These are phyloP conservation scores for Trypanosoma caninum DNA, from an alignment of 208 protist species.

Conservation along the genomic window DNA sequence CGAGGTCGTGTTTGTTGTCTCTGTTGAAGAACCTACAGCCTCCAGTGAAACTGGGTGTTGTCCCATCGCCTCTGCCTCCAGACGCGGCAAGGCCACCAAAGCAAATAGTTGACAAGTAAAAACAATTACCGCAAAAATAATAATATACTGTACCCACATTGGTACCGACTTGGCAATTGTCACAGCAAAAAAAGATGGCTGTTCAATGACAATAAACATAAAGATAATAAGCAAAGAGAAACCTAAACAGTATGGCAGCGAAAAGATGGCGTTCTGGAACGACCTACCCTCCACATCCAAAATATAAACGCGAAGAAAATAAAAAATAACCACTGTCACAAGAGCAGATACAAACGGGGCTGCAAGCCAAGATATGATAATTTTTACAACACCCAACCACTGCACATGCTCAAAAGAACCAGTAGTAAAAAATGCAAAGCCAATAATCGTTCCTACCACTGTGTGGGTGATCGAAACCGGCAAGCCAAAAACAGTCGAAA, in stretches of 20 bases:
- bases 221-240: constrained; percentile 65
- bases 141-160: constrained; percentile 37
- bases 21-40: constrained; percentile 47
- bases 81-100: constrained; percentile 43
- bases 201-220: constrained; percentile 72
- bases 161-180: constrained; percentile 50
- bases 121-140: constrained; percentile 42
- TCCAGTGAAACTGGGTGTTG: constrained; percentile 66
- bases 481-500: constrained; percentile 75
- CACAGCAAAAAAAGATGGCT: constrained; percentile 64
- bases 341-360: constrained; percentile 53
- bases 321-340: constrained; percentile 65
- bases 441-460: constrained; percentile 73
- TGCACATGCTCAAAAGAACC: constrained; percentile 52
- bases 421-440: constrained; percentile 62
- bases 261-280: constrained; percentile 47
- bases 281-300: constrained; percentile 57
- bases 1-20: constrained; percentile 19
- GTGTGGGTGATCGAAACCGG: constrained; percentile 85
- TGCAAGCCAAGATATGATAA: constrained; percentile 72
- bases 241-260: constrained; percentile 69
- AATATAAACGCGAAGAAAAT: constrained; percentile 51
- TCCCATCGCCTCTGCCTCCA: constrained; percentile 34
- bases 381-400: constrained; percentile 44
- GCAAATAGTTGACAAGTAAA: constrained; percentile 32